phyloP scores from a whole-genome alignment of 1,284 basidiomycete species.

The Calocybe gambosa region DNA sequence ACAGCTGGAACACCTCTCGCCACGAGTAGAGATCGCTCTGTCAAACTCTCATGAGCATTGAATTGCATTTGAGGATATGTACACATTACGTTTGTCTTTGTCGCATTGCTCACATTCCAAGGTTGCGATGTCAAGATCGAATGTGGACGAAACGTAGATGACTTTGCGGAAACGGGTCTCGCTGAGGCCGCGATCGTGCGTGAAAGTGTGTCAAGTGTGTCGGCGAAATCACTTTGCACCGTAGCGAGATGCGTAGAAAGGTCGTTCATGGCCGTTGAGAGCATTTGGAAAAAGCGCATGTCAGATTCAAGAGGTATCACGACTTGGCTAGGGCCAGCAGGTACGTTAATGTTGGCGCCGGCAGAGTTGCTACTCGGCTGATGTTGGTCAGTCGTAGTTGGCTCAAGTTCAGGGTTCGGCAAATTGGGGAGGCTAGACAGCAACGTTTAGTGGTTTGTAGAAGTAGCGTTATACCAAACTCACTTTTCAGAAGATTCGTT shows the following conservation, averaged over 20 bases:
- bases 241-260: slow-evolving; percentile 61
- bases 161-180: slow-evolving; percentile 51
- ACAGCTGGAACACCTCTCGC: slow-evolving; percentile 88
- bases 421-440: background rate
- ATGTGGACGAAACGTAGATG: slow-evolving; percentile 39
- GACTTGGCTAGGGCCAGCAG: slow-evolving; percentile 40
- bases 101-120: slow-evolving; percentile 27
- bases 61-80: slow-evolving; percentile 12
- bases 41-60: background rate
- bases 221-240: slow-evolving; percentile 61
- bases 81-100: slow-evolving; percentile 26
- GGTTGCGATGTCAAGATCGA: slow-evolving; percentile 39
- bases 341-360: background rate
- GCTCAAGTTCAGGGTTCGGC: background rate
- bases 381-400: background rate
- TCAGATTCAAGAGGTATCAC: slow-evolving; percentile 82
- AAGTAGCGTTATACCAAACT: no score
- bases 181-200: slow-evolving; percentile 53
- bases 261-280: slow-evolving; percentile 66
- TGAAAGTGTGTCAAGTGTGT: slow-evolving; percentile 58
- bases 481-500: slow-evolving; percentile 3
- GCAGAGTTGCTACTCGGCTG: slow-evolving; percentile 6
- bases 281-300: slow-evolving; percentile 75
- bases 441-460: no score
- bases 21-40: slow-evolving; percentile 82